These are phyloP conservation scores for Ehretia macrophylla DNA, from an alignment of 257 asterid species.

Conservation along the genomic window DNA sequence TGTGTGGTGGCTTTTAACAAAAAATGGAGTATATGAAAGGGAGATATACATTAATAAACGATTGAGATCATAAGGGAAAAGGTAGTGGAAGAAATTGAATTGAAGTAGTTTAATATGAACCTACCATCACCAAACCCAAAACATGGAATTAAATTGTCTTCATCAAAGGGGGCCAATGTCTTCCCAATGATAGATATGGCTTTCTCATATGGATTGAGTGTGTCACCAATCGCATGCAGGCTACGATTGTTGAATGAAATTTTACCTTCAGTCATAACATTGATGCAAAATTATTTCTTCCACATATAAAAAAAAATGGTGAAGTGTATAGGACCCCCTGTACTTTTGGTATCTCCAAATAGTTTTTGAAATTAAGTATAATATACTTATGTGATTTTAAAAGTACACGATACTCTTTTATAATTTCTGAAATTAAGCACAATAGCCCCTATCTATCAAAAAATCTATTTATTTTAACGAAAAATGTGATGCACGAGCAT, in stretches of 20 bases:
- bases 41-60: conserved; percentile 2
- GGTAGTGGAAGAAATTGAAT: too few species aligned
- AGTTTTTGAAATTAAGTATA: too few species aligned
- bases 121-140: conserved; percentile 90
- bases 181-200: conserved; percentile 80
- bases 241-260: conserved; percentile 63
- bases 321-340: too few species aligned
- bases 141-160: conserved; percentile 83
- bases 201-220: conserved; percentile 73
- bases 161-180: conserved; percentile 82
- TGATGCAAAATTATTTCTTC: neutral
- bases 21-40: neutral
- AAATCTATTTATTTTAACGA: too few species aligned
- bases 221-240: conserved; percentile 57
- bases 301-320: neutral
- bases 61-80: conserved; percentile 8
- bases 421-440: too few species aligned
- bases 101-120: conserved; percentile 10
- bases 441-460: too few species aligned
- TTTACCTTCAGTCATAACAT: conserved; percentile 51
- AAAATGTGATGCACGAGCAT: too few species aligned
- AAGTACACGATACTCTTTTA: too few species aligned
- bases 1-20: conserved; percentile 52
- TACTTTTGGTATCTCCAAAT: too few species aligned
- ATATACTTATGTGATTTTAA: too few species aligned